Evolutionary conservation across 164 flowering plant species (phyloP), one percentile per base, ranked within the genome.

Genomic region (Cinnamomum micranthum): DNA sequence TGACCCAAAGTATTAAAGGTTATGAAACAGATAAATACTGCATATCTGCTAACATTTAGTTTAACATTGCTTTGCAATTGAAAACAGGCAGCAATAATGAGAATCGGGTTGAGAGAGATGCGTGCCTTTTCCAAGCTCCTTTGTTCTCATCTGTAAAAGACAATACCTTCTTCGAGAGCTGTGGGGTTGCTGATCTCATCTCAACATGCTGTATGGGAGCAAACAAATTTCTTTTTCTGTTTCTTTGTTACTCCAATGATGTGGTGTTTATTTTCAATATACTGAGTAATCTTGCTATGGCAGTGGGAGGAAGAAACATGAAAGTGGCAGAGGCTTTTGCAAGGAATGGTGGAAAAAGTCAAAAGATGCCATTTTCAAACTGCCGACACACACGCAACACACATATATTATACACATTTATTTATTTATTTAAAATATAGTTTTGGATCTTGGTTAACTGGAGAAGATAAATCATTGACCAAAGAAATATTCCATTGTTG

Each of bases 261-360:
- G 2, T 28, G 31, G 31, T 28, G 31, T 17, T n/a, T n/a, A n/a
- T n/a, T n/a, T n/a, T n/a, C n/a, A n/a, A n/a, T n/a, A n/a, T n/a
- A n/a, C n/a, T n/a, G 1, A 31, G 55, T 33, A 24, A 3, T 66
- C 68, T 65, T 73, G 47, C 10, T 59, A 28, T 80, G 75, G 73
- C 89, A 95, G 99, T 91, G 88, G 99, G 99, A 76, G 99, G 99
- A 77, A 86, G 99, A 84, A 95, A 95, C 84, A 86, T 98, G 79
- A 93, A 85, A 86, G 94, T 94, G 74, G 97, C 99, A 19, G 98
- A 93, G 69, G 98, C 98, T n/a, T n/a, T 90, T 86, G 99, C 95
- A 20, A 89, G 77, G 84, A 85, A 82, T 77, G 94, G 90, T 22
- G 99, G 99, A 50, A 88, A 87, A 79, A n/a, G n/a, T n/a, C n/a